Conservation (phyloP, 1,284 basidiomycete genomes). For the Phlebopus sp. region DNA sequence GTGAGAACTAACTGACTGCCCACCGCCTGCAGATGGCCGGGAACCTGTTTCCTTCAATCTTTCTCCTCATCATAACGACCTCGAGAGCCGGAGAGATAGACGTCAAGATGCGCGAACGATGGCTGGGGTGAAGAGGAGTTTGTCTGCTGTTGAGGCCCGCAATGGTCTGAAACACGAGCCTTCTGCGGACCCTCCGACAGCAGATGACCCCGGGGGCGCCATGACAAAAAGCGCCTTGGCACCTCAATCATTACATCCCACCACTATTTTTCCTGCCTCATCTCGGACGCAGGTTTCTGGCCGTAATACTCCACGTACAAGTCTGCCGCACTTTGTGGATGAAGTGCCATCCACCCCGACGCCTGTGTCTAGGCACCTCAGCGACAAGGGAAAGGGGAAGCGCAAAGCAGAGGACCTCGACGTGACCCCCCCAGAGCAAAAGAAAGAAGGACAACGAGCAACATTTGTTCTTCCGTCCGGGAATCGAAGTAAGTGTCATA, state of each 20-base stretch:
- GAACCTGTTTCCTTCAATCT: constrained; percentile 11
- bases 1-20: not conserved
- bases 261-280: constrained; percentile 16
- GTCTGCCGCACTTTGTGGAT: constrained; percentile 11
- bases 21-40: constrained; percentile 15
- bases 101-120: constrained; percentile 13
- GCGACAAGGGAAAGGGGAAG: constrained; percentile 44
- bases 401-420: constrained; percentile 51
- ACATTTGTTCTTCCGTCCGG: constrained; percentile 48
- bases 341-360: constrained; percentile 32
- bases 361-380: constrained; percentile 30
- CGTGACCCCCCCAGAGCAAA: constrained; percentile 47
- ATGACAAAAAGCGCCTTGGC: constrained; percentile 10
- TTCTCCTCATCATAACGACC: constrained; percentile 24
- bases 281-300: constrained; percentile 18
- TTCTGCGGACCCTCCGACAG: constrained; percentile 13
- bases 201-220: constrained; percentile 17
- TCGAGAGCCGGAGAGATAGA: constrained; percentile 14
- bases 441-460: constrained; percentile 33
- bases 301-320: constrained; percentile 6
- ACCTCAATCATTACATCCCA: constrained; percentile 10
- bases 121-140: constrained; percentile 26
- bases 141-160: constrained; percentile 23
- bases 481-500: constrained; percentile 37
- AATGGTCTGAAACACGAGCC: constrained; percentile 10